Evolutionary conservation across 768 basidiomycete genomes (phyloP), one percentile per base, ranked within the genome.

Genomic region (Rhizopogon salebrosus): DNA sequence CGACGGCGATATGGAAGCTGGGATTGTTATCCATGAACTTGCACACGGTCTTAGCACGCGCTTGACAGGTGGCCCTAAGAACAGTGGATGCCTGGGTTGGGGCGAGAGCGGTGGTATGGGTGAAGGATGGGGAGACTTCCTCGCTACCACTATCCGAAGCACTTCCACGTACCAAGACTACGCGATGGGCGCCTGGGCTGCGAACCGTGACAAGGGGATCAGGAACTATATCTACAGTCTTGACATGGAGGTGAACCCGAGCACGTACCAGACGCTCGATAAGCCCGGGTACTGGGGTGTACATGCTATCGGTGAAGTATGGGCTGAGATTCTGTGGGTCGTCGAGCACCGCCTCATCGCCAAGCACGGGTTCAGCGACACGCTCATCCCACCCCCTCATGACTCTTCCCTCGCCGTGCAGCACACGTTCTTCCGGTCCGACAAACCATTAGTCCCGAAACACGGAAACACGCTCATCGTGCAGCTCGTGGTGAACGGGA

Each of bases 81-180:
- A 95, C 72, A 94, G 92, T 27, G 90, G 89, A 2, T 97, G 95
- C 67, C 83, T 98, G 52, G 92, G 92, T 10, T 98, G 89, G 86
- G 95, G 95, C 48, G 94, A 98, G 73, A 79, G 85, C 24, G 95
- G 95, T 36, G 95, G 94, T 23, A 98, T 98, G 95, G 95, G 95
- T 59, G 93, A 97, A 71, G 94, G 94, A 13, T 97, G 94, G 94
- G 94, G 94, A 76, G 90, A 94, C 61, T 93, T 86, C 73, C 72
- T 97, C 46, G 95, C 93, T 5, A 98, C 94, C 0, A 82, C 82
- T 0, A 87, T 94, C 64, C 83, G 94, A 43, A 88, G 87, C 71
- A 87, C 76, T 43, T 76, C 71, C 2, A 67, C 70, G 48, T 90
- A 93, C 72, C 77, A 79, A 3, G 88, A 93, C 66, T 94, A 83